Base-by-base conservation (phyloP, 345 rosid species). In the Ailanthus altissimus region DNA sequence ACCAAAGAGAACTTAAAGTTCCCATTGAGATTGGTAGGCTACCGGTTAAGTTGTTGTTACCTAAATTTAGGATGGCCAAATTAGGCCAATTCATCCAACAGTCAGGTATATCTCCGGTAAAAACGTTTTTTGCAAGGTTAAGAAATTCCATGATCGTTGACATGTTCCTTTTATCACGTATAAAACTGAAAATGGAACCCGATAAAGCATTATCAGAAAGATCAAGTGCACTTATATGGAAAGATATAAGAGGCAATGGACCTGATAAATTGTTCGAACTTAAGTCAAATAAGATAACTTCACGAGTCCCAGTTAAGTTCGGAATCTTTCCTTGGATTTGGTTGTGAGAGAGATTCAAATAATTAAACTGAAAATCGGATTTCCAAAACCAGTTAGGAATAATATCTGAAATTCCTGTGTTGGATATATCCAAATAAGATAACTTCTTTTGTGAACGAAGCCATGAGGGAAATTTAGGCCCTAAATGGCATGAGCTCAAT, bases 381-480 rank as follows among this genome's bases (percentile, higher is more conserved):
- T 82, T 46, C 83, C 83, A 76, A 54, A 85, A 85, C 85, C 79
- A 75, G 2, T 6, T 1, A 0, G 85, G 83, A 23, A 84, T 43
- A 5, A 51, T 4, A 46, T 64, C 82, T 67, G 79, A 58, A 65
- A 85, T 81, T 15, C 50, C 68, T 10, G 84, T 25, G 18, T 54
- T 28, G 0, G 86, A 83, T 16, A 84, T 53, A 59, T 87, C 85
- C 2, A 87, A 63, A 18, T 13, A 38, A 1, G 8, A 5, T 8
- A 63, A 49, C 8, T 12, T 2, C 0, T 16, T 75, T 36, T 78
- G 86, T 20, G 65, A 21, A 20, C 1, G 74, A 70, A 86, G 49
- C 88, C 88, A 84, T 0, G 20, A 7, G 0, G 86, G 89, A 26
- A 87, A 83, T 4, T 4, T 11, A 18, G 83, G 80, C 8, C 87